Base-by-base conservation (phyloP, 768 basidiomycete species). In the Xerocomellus dryophilus region DNA sequence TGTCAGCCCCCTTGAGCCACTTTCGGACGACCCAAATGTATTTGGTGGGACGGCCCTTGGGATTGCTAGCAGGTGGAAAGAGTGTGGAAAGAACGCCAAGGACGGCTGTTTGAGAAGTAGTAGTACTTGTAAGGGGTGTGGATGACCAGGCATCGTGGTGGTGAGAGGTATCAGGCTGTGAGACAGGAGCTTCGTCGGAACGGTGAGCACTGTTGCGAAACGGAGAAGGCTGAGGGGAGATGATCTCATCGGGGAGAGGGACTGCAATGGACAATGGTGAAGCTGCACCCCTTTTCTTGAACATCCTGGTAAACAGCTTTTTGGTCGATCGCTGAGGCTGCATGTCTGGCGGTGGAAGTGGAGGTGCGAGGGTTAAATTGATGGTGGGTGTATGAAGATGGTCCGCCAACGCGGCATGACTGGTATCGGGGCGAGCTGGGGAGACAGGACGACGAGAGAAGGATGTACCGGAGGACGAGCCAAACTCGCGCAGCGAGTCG, bases 1-100 rank as follows among this genome's bases (percentile, higher is more conserved):
- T 65, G 17, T 78, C 78, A 10, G 69, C 66, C 23, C 78, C 79
- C 66, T 92, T 93, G 59, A 86, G 66, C 91, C 91, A 93, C 58
- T 74, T 77, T 45, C 84, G 76, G 25, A 90, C 82, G 18, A 86
- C 75, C 90, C 90, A 93, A 6, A 87, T 81, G 54, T 93, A 91
- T 70, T 71, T 72, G 9, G 68, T 70, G 2, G 79, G 75, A 3
- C 76, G 72, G 6, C 72, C 74, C 36, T 54, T 70, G 48, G 68
- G 74, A 17, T 66, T 74, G 47, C 57, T 60, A 36, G 65, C 60
- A 10, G 81, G 74, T 15, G 85, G 81, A 42, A 80, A 81, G 18
- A 86, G 75, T 0, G 78, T 76, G 4, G 89, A 79, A 56, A 89
- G 84, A 44, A 90, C 81, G 21, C 88, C 90, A 4, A 92, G 78